phyloP scores from a whole-genome alignment of 805 yeast genomes.

The Metschnikowia noctiluminum region DNA sequence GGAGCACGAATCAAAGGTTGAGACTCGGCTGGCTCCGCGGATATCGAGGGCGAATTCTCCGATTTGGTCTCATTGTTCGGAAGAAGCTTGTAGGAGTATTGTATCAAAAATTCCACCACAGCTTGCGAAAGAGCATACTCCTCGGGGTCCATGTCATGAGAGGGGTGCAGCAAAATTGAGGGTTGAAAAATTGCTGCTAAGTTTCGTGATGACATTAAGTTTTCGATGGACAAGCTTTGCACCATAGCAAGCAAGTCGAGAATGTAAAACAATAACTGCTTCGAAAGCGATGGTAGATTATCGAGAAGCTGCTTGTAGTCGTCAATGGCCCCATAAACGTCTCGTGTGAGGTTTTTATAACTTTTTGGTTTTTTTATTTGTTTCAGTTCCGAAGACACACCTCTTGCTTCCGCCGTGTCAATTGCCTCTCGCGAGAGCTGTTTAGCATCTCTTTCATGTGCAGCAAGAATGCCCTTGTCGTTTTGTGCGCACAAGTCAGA shows the following conservation, averaged over 20 bases:
- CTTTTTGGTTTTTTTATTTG: constrained; percentile 35
- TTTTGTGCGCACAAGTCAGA: background rate
- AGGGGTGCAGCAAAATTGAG: constrained; percentile 87
- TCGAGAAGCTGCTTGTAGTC: constrained; percentile 69
- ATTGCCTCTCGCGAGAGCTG: background rate
- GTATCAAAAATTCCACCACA: constrained; percentile 85
- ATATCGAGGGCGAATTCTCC: background rate
- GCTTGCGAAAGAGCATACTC: constrained; percentile 85
- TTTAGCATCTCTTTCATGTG: background rate
- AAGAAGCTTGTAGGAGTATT: constrained; percentile 74
- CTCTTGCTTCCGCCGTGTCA: background rate
- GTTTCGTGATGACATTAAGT: constrained; percentile 89
- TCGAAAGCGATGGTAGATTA: constrained; percentile 69
- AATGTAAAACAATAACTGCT: constrained; percentile 80
- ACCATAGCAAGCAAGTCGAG: constrained; percentile 84
- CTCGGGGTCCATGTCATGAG: constrained; percentile 87
- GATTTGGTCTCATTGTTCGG: constrained; percentile 41
- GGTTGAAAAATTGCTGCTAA: constrained; percentile 97
- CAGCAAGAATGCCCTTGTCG: background rate
- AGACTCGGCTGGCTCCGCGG: constrained; percentile 2
- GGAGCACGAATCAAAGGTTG: constrained; percentile 2
- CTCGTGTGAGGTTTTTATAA: constrained; percentile 57
- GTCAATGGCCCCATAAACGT: constrained; percentile 63
- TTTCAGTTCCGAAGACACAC: constrained; percentile 15
- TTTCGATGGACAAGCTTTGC: constrained; percentile 69